A percentile compares a stretch with the other conserved stretches of the same genome.
phyloP scores from a whole-genome alignment of 75 land plant species.

The Cunninghamia lanceolata region DNA sequence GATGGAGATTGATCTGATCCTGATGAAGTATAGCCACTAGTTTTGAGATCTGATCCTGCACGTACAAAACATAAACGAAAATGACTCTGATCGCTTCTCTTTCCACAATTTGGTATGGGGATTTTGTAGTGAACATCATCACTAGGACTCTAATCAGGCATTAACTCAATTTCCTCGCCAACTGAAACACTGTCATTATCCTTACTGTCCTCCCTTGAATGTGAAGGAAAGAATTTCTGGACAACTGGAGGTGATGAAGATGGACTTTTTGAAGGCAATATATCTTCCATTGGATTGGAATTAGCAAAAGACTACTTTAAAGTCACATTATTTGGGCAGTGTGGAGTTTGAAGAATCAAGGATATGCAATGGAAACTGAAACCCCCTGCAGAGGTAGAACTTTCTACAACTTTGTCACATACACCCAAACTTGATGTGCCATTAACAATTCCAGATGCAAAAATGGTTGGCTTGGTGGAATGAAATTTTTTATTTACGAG shows the following conservation, averaged over 20 bases:
- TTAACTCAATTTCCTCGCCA: slow-evolving; percentile 13
- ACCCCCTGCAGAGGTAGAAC: slow-evolving; percentile 13
- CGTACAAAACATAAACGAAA: slow-evolving; percentile 10
- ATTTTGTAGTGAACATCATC: slow-evolving; percentile 19
- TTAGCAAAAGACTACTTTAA: slow-evolving; percentile 44
- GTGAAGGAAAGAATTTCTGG: slow-evolving; percentile 51
- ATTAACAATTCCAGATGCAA: slow-evolving; percentile 17
- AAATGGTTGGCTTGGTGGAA: background rate
- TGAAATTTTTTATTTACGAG: background rate
- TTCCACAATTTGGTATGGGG: slow-evolving; percentile 31
- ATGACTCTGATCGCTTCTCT: slow-evolving; percentile 18
- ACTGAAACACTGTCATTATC: slow-evolving; percentile 21
- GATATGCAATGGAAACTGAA: slow-evolving; percentile 29
- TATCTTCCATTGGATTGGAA: slow-evolving; percentile 51
- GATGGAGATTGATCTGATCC: slow-evolving; percentile 88
- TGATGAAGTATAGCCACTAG: slow-evolving; percentile 45
- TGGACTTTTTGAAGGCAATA: slow-evolving; percentile 34
- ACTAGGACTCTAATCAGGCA: slow-evolving; percentile 20
- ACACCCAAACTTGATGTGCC: slow-evolving; percentile 20
- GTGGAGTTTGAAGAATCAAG: slow-evolving; percentile 42
- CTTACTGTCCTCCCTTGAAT: slow-evolving; percentile 17
- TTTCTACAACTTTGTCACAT: slow-evolving; percentile 22
- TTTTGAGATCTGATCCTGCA: slow-evolving; percentile 8
- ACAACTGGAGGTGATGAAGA: slow-evolving; percentile 49
- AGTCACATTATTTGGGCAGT: slow-evolving; percentile 30